Evolutionary conservation across 164 flowering plant species (phyloP).

Genomic region (Aristolochia californica): DNA sequence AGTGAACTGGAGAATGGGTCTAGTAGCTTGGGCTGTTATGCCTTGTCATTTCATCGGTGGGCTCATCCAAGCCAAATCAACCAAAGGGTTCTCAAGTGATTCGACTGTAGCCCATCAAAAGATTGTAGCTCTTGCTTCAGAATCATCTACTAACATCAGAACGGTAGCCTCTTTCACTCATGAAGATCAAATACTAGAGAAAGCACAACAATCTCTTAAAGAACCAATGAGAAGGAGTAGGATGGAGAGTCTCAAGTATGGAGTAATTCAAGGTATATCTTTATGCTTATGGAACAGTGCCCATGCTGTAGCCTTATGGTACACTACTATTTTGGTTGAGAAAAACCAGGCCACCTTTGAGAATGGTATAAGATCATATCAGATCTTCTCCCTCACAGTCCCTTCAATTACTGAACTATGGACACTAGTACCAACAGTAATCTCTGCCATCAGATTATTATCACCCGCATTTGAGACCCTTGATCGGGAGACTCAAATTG

Average conservation of each 20-base stretch:
- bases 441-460: slow-evolving; percentile 42
- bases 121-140: slow-evolving; percentile 45
- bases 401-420: slow-evolving; percentile 72
- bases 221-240: slow-evolving; percentile 34
- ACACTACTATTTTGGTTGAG: slow-evolving; percentile 43
- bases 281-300: slow-evolving; percentile 64
- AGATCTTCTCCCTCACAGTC: slow-evolving; percentile 67
- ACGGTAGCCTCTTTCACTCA: slow-evolving; percentile 60
- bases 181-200: slow-evolving; percentile 49
- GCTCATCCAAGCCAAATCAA: slow-evolving; percentile 58
- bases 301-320: slow-evolving; percentile 74
- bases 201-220: slow-evolving; percentile 32
- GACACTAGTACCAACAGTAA: slow-evolving; percentile 58
- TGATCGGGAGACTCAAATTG: slow-evolving; percentile 47
- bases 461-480: slow-evolving; percentile 53
- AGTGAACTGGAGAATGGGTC: slow-evolving; percentile 61
- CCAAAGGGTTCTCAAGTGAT: slow-evolving; percentile 52
- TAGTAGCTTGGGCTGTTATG: slow-evolving; percentile 88
- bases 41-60: slow-evolving; percentile 84
- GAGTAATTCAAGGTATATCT: slow-evolving; percentile 54
- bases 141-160: slow-evolving; percentile 50
- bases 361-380: slow-evolving; percentile 61
- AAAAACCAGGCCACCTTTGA: slow-evolving; percentile 37
- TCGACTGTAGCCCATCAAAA: slow-evolving; percentile 36
- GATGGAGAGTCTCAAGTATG: slow-evolving; percentile 48